phyloP scores from a whole-genome alignment of 106 monocot species.

The Cymbidium sinense region DNA sequence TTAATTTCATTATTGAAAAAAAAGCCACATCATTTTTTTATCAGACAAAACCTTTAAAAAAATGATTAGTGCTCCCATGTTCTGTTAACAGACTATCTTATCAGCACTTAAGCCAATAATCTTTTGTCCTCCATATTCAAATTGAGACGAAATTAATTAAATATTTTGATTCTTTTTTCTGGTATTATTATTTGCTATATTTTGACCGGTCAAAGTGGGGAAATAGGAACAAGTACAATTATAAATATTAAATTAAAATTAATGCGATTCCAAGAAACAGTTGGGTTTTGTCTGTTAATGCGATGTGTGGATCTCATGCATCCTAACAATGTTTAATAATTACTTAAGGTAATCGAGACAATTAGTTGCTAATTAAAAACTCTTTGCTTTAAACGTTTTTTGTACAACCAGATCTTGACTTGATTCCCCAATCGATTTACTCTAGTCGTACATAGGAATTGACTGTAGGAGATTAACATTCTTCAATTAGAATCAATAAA shows the following conservation, averaged over 20 bases:
- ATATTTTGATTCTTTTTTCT: background rate
- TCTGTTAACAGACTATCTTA: background rate
- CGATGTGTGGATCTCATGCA: too few species aligned
- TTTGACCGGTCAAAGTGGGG: background rate
- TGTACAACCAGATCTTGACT: background rate
- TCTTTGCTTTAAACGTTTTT: background rate
- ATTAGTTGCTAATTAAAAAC: background rate
- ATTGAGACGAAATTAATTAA: background rate
- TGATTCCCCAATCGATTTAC: background rate
- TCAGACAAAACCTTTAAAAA: background rate
- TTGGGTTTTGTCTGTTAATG: background rate
- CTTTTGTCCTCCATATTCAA: background rate
- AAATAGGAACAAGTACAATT: background rate
- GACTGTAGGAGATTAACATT: too few species aligned
- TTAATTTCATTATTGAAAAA: too few species aligned
- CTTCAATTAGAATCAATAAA: too few species aligned
- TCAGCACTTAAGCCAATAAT: background rate
- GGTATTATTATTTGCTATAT: background rate
- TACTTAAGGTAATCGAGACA: background rate
- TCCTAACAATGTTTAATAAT: background rate
- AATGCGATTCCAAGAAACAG: background rate
- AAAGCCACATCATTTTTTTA: too few species aligned
- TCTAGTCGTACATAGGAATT: background rate
- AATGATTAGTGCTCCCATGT: background rate
- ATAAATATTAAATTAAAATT: background rate